phyloP scores from a whole-genome alignment of 202 grass and related monocot genomes.

The Musa balbisiana region DNA sequence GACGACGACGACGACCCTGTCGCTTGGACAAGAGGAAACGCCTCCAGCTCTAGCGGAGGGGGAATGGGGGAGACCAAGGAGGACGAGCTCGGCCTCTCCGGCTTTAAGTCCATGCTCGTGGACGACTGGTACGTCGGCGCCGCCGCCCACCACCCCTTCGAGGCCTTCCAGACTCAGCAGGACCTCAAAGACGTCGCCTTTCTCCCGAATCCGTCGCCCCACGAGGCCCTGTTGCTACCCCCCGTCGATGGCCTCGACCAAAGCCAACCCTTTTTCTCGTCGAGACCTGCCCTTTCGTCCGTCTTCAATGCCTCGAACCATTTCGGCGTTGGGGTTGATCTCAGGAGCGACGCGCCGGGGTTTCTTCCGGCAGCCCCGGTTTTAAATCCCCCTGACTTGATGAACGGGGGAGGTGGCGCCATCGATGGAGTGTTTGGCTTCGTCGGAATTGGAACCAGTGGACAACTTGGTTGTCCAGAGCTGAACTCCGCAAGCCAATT shows the following conservation, averaged over 20 bases:
- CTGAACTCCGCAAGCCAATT: constrained; percentile 7
- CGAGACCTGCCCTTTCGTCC: neutral
- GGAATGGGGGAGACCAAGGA: neutral
- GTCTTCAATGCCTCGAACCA: neutral
- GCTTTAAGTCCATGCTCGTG: constrained; percentile 4
- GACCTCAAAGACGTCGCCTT: constrained; percentile 9
- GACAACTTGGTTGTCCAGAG: neutral
- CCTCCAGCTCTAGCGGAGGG: neutral
- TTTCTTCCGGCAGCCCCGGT: neutral
- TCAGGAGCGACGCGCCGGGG: neutral
- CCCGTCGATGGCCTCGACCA: neutral
- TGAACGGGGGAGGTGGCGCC: neutral
- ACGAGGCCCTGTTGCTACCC: neutral
- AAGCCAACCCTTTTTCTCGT: neutral
- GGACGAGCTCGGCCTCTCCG: constrained; percentile 9
- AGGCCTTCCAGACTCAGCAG: neutral
- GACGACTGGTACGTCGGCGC: constrained; percentile 9
- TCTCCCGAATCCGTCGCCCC: neutral
- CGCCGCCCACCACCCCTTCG: constrained; percentile 6
- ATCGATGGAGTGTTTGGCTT: neutral
- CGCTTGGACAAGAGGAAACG: neutral
- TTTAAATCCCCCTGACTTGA: neutral
- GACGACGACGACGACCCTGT: neutral
- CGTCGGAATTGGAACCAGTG: neutral
- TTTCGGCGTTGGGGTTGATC: neutral